These are phyloP conservation scores for Narthecium ossifragum DNA, from an alignment of 106 monocot species.

Conservation along the genomic window DNA sequence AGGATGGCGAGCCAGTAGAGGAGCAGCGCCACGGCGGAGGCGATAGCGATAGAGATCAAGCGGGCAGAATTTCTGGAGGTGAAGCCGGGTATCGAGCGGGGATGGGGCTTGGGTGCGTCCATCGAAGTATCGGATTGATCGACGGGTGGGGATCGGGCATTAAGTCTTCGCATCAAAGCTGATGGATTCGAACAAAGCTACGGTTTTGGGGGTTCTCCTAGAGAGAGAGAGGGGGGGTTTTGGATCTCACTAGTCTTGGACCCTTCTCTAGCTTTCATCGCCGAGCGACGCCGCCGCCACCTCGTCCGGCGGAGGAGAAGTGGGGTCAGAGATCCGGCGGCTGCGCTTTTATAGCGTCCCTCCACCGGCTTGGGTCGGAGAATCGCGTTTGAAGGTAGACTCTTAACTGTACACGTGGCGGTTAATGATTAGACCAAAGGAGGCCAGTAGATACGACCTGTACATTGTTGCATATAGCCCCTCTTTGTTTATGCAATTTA, in stretches of 20 bases:
- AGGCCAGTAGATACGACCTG: too few relatives aligned
- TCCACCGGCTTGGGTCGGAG: too few relatives aligned
- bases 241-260: too few relatives aligned
- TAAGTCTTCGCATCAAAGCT: slow-evolving; percentile 35
- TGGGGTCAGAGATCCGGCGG: neutral
- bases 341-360: too few relatives aligned
- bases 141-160: slow-evolving; percentile 15
- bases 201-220: neutral
- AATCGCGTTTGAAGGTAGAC: too few relatives aligned
- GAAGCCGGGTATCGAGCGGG: slow-evolving; percentile 3
- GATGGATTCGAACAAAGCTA: slow-evolving; percentile 4
- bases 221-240: slow-evolving; percentile 1
- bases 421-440: too few relatives aligned
- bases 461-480: too few relatives aligned
- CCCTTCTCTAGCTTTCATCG: neutral
- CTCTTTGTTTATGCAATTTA: too few relatives aligned
- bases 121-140: too few relatives aligned
- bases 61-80: neutral
- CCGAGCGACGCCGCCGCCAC: neutral
- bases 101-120: neutral
- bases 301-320: neutral
- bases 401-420: too few relatives aligned
- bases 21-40: slow-evolving; percentile 8
- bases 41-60: slow-evolving; percentile 11
- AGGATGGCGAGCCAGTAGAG: slow-evolving; percentile 21